Evolutionary conservation across 495 filamentous ascomycete genomes (phyloP).

Genomic region (Aspergillus conjunctus): DNA sequence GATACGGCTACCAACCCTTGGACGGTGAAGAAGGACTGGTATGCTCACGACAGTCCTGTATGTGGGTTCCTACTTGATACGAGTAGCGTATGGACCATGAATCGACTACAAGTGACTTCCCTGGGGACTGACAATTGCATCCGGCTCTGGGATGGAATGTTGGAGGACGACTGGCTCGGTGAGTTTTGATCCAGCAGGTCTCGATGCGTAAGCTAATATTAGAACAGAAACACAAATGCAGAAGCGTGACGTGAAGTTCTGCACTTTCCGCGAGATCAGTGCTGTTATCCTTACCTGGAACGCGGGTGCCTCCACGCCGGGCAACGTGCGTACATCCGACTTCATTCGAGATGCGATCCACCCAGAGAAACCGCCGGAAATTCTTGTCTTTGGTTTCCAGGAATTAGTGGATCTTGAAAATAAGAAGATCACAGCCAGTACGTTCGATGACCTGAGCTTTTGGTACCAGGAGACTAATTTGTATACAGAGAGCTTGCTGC

Average conservation of each 20-base stretch:
- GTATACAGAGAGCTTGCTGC: conserved; percentile 61
- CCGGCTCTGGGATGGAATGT: conserved; percentile 88
- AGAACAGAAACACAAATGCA: conserved; percentile 78
- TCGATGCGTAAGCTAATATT: conserved; percentile 29
- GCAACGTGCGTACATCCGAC: conserved; percentile 69
- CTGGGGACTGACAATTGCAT: conserved; percentile 85
- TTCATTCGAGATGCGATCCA: conserved; percentile 79
- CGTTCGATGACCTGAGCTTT: conserved; percentile 29
- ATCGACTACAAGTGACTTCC: conserved; percentile 83
- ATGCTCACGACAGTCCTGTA: conserved; percentile 81
- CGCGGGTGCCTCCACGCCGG: conserved; percentile 86
- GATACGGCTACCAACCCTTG: conserved; percentile 81
- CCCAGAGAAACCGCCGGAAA: conserved; percentile 74
- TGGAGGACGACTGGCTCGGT: conserved; percentile 92
- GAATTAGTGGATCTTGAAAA: conserved; percentile 96
- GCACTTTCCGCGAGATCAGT: conserved; percentile 77
- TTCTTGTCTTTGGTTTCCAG: conserved; percentile 96
- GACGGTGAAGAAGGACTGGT: conserved; percentile 92
- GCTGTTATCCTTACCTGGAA: conserved; percentile 91
- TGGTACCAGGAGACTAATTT: conserved; percentile 26
- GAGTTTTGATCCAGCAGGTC: conserved; percentile 27
- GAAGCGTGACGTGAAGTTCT: conserved; percentile 74
- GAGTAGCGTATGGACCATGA: conserved; percentile 83
- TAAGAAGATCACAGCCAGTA: conserved; percentile 94
- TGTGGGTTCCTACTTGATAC: conserved; percentile 74